Evolutionary conservation across 768 basidiomycete species (phyloP).

Genomic region (Lactarius quietus): DNA sequence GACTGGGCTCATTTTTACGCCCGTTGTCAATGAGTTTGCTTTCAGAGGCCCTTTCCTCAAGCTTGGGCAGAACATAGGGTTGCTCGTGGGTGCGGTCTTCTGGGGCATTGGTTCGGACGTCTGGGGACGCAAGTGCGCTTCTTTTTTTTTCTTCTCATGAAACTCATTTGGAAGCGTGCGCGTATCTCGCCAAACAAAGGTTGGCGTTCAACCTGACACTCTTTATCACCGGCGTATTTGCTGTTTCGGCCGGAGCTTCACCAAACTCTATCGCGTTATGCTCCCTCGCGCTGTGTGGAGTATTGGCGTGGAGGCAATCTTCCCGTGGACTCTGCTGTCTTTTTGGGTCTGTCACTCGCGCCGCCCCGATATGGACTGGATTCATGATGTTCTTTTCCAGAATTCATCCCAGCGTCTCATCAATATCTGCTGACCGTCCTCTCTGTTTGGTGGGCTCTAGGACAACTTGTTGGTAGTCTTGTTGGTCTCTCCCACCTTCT

Average conservation of each 20-base stretch:
- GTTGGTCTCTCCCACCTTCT: slow-evolving; percentile 27
- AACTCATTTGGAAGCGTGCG: background rate
- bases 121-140: slow-evolving; percentile 59
- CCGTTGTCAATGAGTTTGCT: slow-evolving; percentile 62
- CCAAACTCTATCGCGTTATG: slow-evolving; percentile 50
- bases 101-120: slow-evolving; percentile 69
- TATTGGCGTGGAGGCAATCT: slow-evolving; percentile 73
- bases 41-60: slow-evolving; percentile 60
- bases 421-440: slow-evolving; percentile 74
- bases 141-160: slow-evolving; percentile 8
- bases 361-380: too few species aligned
- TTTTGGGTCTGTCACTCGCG: slow-evolving; percentile 50
- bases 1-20: slow-evolving; percentile 60
- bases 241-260: slow-evolving; percentile 57
- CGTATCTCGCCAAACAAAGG: slow-evolving; percentile 31
- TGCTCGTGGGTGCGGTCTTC: slow-evolving; percentile 64
- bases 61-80: slow-evolving; percentile 67
- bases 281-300: slow-evolving; percentile 53
- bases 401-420: slow-evolving; percentile 67
- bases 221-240: slow-evolving; percentile 63
- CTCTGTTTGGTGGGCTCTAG: slow-evolving; percentile 79
- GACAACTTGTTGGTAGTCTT: slow-evolving; percentile 59
- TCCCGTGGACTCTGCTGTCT: slow-evolving; percentile 73
- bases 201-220: slow-evolving; percentile 70
- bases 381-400: slow-evolving; percentile 32